phyloP scores from a whole-genome alignment of 805 yeast genomes.

The Zygosaccharomyces bisporus region DNA sequence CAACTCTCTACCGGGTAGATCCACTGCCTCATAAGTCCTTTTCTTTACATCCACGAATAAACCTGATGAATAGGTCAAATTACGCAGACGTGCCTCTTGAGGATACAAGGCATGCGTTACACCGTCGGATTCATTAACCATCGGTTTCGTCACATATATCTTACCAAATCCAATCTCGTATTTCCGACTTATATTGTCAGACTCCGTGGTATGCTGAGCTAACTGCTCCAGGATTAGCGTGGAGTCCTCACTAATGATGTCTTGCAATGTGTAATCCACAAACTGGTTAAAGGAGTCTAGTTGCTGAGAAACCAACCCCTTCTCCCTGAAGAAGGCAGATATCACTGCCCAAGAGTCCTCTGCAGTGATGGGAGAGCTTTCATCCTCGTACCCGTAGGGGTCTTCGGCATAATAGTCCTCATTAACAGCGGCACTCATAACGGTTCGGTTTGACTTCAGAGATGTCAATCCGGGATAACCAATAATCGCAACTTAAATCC shows the following conservation, averaged over 20 bases:
- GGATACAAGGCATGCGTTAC: conserved; percentile 99
- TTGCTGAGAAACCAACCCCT: conserved; percentile 97
- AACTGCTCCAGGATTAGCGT: conserved; percentile 94
- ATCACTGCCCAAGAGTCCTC: conserved; percentile 99
- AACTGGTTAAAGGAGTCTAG: conserved; percentile 97
- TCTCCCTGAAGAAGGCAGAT: conserved; percentile 91
- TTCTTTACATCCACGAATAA: conserved; percentile 94
- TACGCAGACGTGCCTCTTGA: conserved; percentile 95
- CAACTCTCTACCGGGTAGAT: conserved; percentile 56
- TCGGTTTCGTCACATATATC: conserved; percentile 92
- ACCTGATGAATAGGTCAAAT: conserved; percentile 93
- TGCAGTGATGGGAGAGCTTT: conserved; percentile 73
- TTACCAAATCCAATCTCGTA: conserved; percentile 98
- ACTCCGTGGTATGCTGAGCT: conserved; percentile 92
- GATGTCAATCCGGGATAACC: conserved; percentile 1
- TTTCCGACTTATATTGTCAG: conserved; percentile 84
- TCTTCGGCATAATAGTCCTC: conserved; percentile 45
- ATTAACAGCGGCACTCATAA: conserved; percentile 11
- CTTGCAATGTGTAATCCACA: conserved; percentile 94
- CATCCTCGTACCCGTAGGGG: conserved; percentile 71
- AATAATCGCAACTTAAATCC: not conserved
- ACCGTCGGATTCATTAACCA: conserved; percentile 99
- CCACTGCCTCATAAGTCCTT: conserved; percentile 78
- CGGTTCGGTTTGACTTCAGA: conserved; percentile 6
- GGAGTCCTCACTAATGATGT: conserved; percentile 92